Base-by-base conservation (phyloP, 352 stramenopile genomes). In the Phytophthora pistaciae region DNA sequence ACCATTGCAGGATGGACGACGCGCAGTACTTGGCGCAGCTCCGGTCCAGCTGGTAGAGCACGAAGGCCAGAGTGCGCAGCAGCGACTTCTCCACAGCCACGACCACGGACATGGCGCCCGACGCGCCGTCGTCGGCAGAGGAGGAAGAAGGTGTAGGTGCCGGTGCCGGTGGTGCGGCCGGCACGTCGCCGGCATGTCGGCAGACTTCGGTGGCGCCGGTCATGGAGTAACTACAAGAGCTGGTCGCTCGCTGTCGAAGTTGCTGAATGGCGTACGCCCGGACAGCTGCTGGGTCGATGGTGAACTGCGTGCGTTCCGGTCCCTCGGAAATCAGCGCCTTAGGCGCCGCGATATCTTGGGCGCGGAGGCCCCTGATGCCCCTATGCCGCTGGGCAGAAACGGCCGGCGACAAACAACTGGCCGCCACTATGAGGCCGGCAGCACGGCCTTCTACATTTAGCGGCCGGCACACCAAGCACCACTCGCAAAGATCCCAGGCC, bases 21-120 rank as follows among this genome's bases (percentile, higher is more conserved):
- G 83, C 86, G 64, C 84, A 92, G 58, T 80, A 85, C 33, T 79
- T 79, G 9, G 86, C 84, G 48, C 89, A 85, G 18, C 70, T 76
- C 54, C 75, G 65, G 31, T 91, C 75, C 20, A 94, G 42, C 36
- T 89, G 86, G 55, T 91, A 90, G 42, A 94, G 74, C 38, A 92
- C 72, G 57, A 91, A 92, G 49, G 86, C 84, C 21, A 94, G 70
- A 23, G 85, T 77, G 57, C 82, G 84, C 60, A 94, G 68, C 29
- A 94, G 68, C 25, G 83, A 83, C 44, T 79, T 82, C 63, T 94
- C 86, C 29, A 92, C 78, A 10, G 72, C 71, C 1, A 80, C 82
- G 29, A 94, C 72, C 14, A 93, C 74, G 1, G 76, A 74, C 69
- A 79, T 84, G 56, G 78, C 77, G 36, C 70, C 63, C 3, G 79